Evolutionary conservation across 345 rosid species (phyloP).

Genomic region (Microthlaspi erraticum): DNA sequence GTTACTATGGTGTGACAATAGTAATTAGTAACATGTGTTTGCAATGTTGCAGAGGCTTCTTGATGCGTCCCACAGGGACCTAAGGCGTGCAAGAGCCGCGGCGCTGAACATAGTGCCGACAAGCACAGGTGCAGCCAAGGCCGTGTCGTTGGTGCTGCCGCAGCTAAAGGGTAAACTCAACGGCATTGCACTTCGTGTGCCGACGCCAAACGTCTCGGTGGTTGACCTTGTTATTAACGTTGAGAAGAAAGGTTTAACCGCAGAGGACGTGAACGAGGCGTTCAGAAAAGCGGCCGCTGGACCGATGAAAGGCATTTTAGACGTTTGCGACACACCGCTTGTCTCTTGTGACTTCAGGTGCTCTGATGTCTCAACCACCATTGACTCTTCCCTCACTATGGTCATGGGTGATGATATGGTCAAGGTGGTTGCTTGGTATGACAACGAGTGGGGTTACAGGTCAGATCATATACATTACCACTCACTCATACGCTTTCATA

Average conservation of each 20-base stretch:
- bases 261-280: conserved; percentile 93
- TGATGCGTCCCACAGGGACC: conserved; percentile 97
- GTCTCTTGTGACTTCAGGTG: conserved; percentile 94
- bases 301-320: conserved; percentile 84
- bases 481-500: conserved; percentile 5
- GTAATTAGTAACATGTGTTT: conserved; percentile 9
- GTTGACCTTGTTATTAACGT: conserved; percentile 92
- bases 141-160: conserved; percentile 91
- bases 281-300: conserved; percentile 90
- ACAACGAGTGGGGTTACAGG: conserved; percentile 99
- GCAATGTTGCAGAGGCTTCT: conserved; percentile 72
- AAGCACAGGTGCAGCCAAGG: conserved; percentile 99
- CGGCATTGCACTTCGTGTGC: conserved; percentile 96
- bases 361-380: conserved; percentile 88
- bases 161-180: conserved; percentile 99
- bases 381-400: conserved; percentile 93
- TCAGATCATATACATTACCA: conserved; percentile 24
- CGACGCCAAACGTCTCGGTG: conserved; percentile 97
- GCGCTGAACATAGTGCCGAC: conserved; percentile 97
- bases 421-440: conserved; percentile 98
- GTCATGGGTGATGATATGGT: conserved; percentile 99
- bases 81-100: conserved; percentile 98
- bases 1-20: not conserved
- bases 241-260: conserved; percentile 77
- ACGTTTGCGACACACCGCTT: conserved; percentile 82